Evolutionary conservation across 352 stramenopile species (phyloP).

Genomic region (Pythium aphanidermatum): DNA sequence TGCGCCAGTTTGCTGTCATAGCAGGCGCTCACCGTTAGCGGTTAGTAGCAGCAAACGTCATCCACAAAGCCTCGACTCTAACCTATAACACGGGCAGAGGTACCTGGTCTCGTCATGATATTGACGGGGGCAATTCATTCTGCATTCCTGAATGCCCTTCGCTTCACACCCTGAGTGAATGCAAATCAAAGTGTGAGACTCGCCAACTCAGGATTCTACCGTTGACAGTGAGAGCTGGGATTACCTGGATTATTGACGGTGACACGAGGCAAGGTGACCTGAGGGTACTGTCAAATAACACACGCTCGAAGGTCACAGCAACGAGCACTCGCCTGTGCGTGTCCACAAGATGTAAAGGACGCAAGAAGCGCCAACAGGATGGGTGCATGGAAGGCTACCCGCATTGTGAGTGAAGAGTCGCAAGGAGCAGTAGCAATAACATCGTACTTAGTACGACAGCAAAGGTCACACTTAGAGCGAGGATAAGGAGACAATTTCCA

Average conservation of each 20-base stretch:
- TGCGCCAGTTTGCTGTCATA: constrained; percentile 46
- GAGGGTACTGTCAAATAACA: no score
- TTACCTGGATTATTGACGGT: constrained; percentile 1
- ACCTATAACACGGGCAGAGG: constrained; percentile 75
- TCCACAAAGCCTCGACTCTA: not conserved
- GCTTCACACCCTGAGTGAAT: constrained; percentile 29
- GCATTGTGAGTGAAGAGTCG: no score
- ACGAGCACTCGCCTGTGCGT: no score
- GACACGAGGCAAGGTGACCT: constrained; percentile 7
- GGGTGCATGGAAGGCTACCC: no score
- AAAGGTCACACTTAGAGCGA: no score
- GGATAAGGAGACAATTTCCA: no score
- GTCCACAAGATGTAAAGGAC: no score
- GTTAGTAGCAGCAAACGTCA: constrained; percentile 3
- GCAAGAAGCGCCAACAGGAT: not conserved
- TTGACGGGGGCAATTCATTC: constrained; percentile 38
- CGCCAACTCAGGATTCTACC: no score
- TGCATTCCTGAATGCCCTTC: constrained; percentile 42
- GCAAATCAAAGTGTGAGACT: no score
- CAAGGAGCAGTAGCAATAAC: no score
- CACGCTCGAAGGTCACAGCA: not conserved
- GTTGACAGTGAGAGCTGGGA: no score
- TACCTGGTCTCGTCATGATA: constrained; percentile 53
- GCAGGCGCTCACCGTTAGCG: not conserved
- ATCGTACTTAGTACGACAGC: no score